Evolutionary conservation across 23 red algal species (phyloP), one percentile per base, ranked within the genome.

Genomic region (Gracilariopsis chorda): DNA sequence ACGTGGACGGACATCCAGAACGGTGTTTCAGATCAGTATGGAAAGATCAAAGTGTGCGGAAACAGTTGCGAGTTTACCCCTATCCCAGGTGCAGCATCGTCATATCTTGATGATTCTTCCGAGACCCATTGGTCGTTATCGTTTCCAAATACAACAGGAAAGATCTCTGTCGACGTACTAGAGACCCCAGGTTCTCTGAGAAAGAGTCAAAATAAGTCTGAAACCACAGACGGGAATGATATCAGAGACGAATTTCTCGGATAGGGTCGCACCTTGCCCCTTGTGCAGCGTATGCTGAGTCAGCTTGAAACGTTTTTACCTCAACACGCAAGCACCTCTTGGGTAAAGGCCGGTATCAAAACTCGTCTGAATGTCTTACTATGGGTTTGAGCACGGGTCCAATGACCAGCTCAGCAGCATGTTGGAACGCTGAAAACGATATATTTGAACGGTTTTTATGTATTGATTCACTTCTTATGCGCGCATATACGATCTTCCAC

Each of bases 1-100:
- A 47, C 76, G 42, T 80, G 76, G 76, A 47, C 48, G 44, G 76
- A 80, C 23, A 80, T 80, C 55, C 20, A 27, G 37, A 21, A 40
- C 11, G 7, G 45, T 12, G 30, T n/a, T 30, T 40, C 23, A 28
- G 76, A 80, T 21, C 24, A 51, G 7, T 53, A 80, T 55, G 76
- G 76, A 51, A 20, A 12, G 16, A 30, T 80, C 21, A 80, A 80
- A 80, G 55, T 80, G 7, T 10, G 46, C 34, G 76, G 76, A 21
- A 28, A 80, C n/a, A 41, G 21, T 10, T 40, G 21, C 9, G 76
- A 80, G 36, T 23, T 80, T 7, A 23, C 55, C 43, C 24, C 55
- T 52, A 52, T 41, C 20, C 76, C 37, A 47, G 44, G 45, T 55
- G 45, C 25, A 17, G 30, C 76, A n/a, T 52, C 76, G 25, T 40